Conservation (phyloP, 1,139 yeast species). For the Sugiyamaella japonica region DNA sequence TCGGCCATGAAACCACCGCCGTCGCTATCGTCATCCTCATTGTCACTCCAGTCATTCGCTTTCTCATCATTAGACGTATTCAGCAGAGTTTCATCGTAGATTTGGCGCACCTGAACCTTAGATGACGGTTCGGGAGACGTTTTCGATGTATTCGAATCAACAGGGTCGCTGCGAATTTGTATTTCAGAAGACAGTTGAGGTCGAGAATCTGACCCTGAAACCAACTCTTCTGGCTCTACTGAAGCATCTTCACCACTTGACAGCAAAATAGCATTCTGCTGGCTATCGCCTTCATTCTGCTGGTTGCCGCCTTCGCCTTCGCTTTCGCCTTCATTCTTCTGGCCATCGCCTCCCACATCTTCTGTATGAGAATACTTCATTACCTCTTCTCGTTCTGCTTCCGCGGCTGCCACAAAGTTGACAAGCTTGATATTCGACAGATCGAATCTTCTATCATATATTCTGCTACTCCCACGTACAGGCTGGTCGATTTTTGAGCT, state of each 20-base stretch:
- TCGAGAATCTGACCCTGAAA: background rate
- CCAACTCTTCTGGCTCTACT: background rate
- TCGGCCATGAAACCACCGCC: slow-evolving; percentile 35
- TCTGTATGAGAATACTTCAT: background rate
- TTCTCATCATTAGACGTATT: background rate
- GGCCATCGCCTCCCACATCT: background rate
- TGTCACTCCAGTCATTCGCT: background rate
- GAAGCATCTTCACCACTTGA: background rate
- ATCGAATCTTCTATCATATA: background rate
- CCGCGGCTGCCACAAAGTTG: background rate
- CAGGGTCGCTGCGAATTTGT: background rate
- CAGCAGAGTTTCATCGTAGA: background rate
- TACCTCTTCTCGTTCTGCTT: background rate
- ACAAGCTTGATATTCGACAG: slow-evolving; percentile 8
- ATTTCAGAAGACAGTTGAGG: background rate
- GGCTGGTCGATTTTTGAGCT: no score
- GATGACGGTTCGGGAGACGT: no score
- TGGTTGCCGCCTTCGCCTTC: no score
- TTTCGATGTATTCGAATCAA: no score
- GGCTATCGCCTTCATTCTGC: slow-evolving; percentile 1
- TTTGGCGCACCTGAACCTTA: no score
- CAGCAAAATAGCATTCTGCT: background rate
- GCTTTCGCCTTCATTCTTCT: background rate
- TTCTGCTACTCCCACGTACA: no score
- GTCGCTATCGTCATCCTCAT: slow-evolving; percentile 9